These are phyloP conservation scores for Mortierella sp. DNA, from an alignment of 371 early-diverging fungal species.

Conservation along the genomic window DNA sequence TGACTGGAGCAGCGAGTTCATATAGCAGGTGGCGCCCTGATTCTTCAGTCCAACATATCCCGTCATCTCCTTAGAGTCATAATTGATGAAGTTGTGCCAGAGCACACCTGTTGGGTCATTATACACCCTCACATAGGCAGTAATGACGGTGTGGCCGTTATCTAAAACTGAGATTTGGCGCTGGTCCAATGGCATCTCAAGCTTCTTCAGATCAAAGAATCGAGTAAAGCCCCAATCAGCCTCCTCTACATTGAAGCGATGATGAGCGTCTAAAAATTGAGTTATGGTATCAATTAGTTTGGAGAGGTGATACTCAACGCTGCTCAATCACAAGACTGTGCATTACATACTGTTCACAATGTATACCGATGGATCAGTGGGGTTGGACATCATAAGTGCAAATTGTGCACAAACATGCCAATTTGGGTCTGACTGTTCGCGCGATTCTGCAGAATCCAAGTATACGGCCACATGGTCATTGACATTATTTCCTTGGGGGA, in stretches of 20 bases:
- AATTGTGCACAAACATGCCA: conserved; percentile 95
- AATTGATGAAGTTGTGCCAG: conserved; percentile 93
- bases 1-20: conserved; percentile 99
- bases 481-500: conserved; percentile 90
- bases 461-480: conserved; percentile 81
- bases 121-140: conserved; percentile 84
- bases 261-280: conserved; percentile 72
- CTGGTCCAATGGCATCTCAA: conserved; percentile 61
- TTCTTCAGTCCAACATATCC: conserved; percentile 97
- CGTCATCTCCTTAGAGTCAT: conserved; percentile 91
- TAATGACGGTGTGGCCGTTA: conserved; percentile 76
- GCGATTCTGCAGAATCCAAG: conserved; percentile 84
- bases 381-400: conserved; percentile 83
- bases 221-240: conserved; percentile 97
- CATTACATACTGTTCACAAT: conserved; percentile 7
- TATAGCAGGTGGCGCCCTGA: conserved; percentile 99
- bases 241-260: conserved; percentile 88
- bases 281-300: not conserved
- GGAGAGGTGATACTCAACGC: not conserved
- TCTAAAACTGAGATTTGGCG: conserved; percentile 74
- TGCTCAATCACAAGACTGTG: not conserved
- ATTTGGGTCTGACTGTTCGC: conserved; percentile 60
- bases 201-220: conserved; percentile 70
- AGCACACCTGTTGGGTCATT: conserved; percentile 93
- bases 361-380: conserved; percentile 74